Evolutionary conservation across 2,329 filamentous ascomycete genomes (phyloP), one percentile per base, ranked within the genome.

Genomic region (Endothia cerciana): DNA sequence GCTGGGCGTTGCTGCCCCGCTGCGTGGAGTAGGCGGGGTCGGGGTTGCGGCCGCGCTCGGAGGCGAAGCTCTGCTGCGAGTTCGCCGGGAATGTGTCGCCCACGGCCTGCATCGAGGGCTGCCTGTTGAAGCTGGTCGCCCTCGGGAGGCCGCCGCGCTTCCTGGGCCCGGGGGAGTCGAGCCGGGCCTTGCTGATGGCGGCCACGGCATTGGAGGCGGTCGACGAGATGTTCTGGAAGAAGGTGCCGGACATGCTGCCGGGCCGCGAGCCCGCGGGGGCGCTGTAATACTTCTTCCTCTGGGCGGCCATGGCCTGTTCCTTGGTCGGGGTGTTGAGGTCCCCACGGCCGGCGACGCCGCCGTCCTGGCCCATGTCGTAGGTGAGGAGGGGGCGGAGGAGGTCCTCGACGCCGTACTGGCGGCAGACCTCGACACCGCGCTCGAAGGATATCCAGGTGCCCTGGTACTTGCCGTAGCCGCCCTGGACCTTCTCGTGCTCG

Each of bases 361-460:
- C 91, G 67, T 94, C 90, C 71, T 90, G 87, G 63, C 87, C 89
- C 81, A 93, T 91, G 73, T 94, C 91, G 76, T 94, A 93, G 36
- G 91, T 92, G 63, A 95, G 79, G 5, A 95, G 83, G 19, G 91
- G 91, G 28, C 87, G 85, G 58, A 95, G 80, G 5, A 92, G 73
- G 69, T 94, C 91, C 76, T 94, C 91, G 40, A 95, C 92, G 13
- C 86, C 87, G 71, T 91, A 91, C 70, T 90, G 87, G 51, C 91
- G 89, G 77, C 95, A 98, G 72, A 99, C 94, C 74, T 97, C 93
- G 56, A 96, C 85, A 1, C 94, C 95, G 68, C 94, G 89, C 60
- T 94, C 91, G 74, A 97, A 98, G 74, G 91, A 92, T 74, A 99
- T 97, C 95, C 95, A 99, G 2, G 95, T 99, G 64, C 95, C 95